These are phyloP conservation scores for Vigna unguiculata DNA, from an alignment of 306 rosid species.

Conservation along the genomic window DNA sequence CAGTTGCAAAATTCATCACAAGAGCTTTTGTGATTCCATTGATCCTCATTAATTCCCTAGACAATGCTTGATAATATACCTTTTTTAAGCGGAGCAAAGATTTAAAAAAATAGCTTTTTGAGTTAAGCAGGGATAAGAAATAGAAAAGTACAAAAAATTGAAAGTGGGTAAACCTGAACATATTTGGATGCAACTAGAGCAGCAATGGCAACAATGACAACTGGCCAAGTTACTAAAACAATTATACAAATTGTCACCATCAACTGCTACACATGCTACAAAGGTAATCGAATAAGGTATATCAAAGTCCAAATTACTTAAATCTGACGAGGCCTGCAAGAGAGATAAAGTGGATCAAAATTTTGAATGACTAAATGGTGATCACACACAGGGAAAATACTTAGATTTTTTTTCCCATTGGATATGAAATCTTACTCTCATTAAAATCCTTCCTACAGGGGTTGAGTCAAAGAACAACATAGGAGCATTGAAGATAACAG, in stretches of 20 bases:
- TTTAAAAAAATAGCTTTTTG: conserved; percentile 5
- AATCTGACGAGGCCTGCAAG: conserved; percentile 84
- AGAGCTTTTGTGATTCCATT: conserved; percentile 96
- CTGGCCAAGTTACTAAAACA: conserved; percentile 84
- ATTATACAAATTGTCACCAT: conserved; percentile 59
- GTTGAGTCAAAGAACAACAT: too few species aligned
- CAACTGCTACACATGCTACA: conserved; percentile 45
- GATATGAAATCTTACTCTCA: conserved; percentile 59
- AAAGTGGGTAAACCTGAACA: conserved; percentile 56
- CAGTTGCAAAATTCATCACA: conserved; percentile 73
- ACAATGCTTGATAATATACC: conserved; percentile 79
- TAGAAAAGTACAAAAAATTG: neutral
- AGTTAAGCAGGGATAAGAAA: conserved; percentile 2
- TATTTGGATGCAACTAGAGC: conserved; percentile 59
- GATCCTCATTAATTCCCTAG: conserved; percentile 77
- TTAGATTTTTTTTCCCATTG: neutral
- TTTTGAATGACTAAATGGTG: conserved; percentile 15
- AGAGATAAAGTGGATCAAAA: neutral
- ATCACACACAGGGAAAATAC: neutral
- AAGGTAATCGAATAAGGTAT: conserved; percentile 65
- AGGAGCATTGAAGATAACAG: conserved; percentile 80
- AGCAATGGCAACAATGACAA: conserved; percentile 69
- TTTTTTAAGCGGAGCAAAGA: neutral
- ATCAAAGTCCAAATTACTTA: conserved; percentile 80
- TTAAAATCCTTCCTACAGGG: conserved; percentile 83